A percentile compares a stretch with the other conserved stretches of the same genome.
Evolutionary conservation across 139 green algal genomes (phyloP).

Genomic region (Coelastrella sp.): DNA sequence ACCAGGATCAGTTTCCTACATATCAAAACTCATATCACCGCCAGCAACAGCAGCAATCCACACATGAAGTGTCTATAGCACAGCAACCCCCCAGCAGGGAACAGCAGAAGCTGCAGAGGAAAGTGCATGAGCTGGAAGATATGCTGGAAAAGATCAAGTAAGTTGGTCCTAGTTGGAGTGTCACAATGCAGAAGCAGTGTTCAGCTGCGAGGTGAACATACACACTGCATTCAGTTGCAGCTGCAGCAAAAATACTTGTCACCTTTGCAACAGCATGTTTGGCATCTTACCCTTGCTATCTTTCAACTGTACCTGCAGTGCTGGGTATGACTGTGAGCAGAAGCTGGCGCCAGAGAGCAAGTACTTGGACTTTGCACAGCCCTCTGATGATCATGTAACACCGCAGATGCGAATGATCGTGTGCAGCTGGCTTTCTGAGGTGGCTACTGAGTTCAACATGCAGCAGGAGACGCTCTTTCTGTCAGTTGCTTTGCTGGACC

Average conservation of each 20-base stretch:
- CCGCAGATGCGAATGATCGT: conserved; percentile 62
- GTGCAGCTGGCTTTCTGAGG: conserved; percentile 70
- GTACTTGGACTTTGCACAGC: not conserved
- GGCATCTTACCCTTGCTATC: not conserved
- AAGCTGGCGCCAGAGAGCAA: not conserved
- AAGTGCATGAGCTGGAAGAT: conserved; percentile 13
- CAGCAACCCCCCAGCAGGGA: not conserved
- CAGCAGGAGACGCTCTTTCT: conserved; percentile 73
- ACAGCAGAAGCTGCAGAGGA: not conserved
- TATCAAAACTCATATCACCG: not conserved
- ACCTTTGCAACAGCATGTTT: not conserved
- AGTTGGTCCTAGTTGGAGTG: not conserved
- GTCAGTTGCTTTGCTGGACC: conserved; percentile 60
- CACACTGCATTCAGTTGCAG: too few species aligned
- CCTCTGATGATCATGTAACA: conserved; percentile 48
- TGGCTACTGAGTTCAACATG: conserved; percentile 64
- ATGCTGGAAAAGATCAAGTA: conserved; percentile 34
- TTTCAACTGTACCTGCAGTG: not conserved
- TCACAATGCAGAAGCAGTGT: not conserved
- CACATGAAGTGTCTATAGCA: not conserved
- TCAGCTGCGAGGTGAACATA: too few species aligned
- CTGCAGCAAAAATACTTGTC: too few species aligned
- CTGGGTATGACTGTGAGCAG: not conserved
- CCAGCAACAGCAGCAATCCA: not conserved
- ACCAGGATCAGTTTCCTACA: not conserved